These are phyloP conservation scores for Plantago ovata DNA, from an alignment of 257 asterid genomes.

Conservation along the genomic window DNA sequence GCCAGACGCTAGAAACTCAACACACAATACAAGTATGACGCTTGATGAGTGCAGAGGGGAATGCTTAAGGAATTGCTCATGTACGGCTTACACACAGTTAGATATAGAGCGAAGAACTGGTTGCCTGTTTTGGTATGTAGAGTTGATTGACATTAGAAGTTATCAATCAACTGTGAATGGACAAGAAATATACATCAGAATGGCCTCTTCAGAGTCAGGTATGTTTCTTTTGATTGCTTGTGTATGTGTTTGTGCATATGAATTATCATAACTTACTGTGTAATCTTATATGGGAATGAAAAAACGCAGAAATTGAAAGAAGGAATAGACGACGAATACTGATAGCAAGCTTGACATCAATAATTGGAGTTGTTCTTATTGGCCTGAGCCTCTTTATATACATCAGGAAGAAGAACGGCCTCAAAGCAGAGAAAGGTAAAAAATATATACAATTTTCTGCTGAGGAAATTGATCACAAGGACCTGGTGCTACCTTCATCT, in stretches of 20 bases:
- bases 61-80: constrained; percentile 3
- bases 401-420: background rate
- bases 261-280: background rate
- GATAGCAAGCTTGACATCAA: constrained; percentile 5
- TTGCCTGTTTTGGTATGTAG: too few species aligned
- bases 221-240: background rate
- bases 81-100: background rate
- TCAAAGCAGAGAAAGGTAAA: background rate
- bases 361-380: constrained; percentile 13
- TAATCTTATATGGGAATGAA: background rate
- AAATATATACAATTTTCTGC: background rate
- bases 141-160: background rate
- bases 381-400: constrained; percentile 16
- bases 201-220: constrained; percentile 4
- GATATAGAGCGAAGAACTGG: too few species aligned
- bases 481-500: constrained; percentile 14
- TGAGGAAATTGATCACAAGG: constrained; percentile 4
- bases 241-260: background rate
- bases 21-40: too few species aligned
- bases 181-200: constrained; percentile 1
- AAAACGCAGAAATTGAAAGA: constrained; percentile 4
- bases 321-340: constrained; percentile 1
- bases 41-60: constrained; percentile 6
- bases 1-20: background rate
- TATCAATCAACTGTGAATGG: background rate